Base-by-base conservation (phyloP, 1,284 basidiomycete genomes). In the Sporisorium graminicola region DNA sequence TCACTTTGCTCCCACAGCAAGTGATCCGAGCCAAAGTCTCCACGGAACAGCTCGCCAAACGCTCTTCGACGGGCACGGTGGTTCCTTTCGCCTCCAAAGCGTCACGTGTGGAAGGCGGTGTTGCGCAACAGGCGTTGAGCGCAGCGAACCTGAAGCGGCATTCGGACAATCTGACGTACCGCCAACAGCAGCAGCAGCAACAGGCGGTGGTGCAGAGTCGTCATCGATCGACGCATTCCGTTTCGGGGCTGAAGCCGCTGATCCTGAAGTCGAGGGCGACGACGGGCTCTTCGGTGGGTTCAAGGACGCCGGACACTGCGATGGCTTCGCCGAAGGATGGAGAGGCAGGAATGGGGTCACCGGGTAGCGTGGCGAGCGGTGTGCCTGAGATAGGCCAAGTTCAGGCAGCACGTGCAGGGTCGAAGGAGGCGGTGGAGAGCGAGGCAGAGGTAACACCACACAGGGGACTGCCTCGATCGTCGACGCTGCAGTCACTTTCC, bases 121-220 rank as follows among this genome's bases (percentile, higher is more conserved):
- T n/a, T 35, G 27, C 7, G 42, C 58, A 58, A 26, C 57, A 70
- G 42, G 53, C 53, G 27, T 35, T 74, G 14, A 74, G 65, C 27
- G 33, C 66, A 1, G 62, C 46, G 31, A 74, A 74, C 42, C 66
- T 74, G 52, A 65, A 70, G 27, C 65, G 72, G 7, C 72, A 74
- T 33, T 69, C 66, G 16, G 65, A 69, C 42, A 74, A 65, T 18
- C 65, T 74, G 3, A 37, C 63, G 12, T 59, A 59, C 12, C 69
- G 59, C 18, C 33, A 58, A 7, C 63, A 58, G 37, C 63, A 54
- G 46, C 56, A 57, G n/a, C 61, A 62, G 43, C 47, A 43, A 24
- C n/a, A 18, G 47, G 20, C 12, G 5, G 47, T 24, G 24, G 35
- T 31, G 35, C 57, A 68, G 47, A 53, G 52, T 7, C 12, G 69